phyloP scores from a whole-genome alignment of 1,139 yeast genomes.

The Candida sp. region DNA sequence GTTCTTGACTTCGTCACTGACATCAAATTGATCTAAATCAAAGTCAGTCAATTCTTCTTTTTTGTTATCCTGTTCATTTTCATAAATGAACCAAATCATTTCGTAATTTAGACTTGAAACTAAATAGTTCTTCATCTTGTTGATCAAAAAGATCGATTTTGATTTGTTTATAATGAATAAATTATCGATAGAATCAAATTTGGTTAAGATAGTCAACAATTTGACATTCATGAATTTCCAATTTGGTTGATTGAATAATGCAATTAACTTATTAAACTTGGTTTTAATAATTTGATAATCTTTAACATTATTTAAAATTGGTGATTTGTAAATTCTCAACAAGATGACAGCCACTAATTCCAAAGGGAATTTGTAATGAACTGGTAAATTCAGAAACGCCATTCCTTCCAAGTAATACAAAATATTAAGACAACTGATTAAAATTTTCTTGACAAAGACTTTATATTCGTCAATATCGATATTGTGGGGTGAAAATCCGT shows the following conservation, averaged over 20 bases:
- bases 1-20: neutral
- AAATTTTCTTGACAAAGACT: conserved; percentile 23
- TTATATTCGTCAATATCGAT: conserved; percentile 28
- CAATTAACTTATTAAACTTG: conserved; percentile 18
- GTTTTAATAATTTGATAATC: conserved; percentile 30
- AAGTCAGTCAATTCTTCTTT: conserved; percentile 4
- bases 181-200: conserved; percentile 20
- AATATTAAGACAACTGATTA: conserved; percentile 27
- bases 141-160: conserved; percentile 26
- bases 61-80: conserved; percentile 13
- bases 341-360: conserved; percentile 32
- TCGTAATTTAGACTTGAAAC: conserved; percentile 40
- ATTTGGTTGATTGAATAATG: conserved; percentile 16
- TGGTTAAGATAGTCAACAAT: conserved; percentile 25
- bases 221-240: conserved; percentile 27
- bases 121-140: conserved; percentile 35
- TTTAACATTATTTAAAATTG: conserved; percentile 25
- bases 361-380: conserved; percentile 38
- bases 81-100: conserved; percentile 39
- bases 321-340: conserved; percentile 34
- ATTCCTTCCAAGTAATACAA: conserved; percentile 14
- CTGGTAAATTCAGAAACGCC: conserved; percentile 33
- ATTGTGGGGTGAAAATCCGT: conserved; percentile 31
- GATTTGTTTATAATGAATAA: conserved; percentile 7
- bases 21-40: neutral